These are phyloP conservation scores for Suillus hirtellus DNA, from an alignment of 768 basidiomycete species.

Conservation along the genomic window DNA sequence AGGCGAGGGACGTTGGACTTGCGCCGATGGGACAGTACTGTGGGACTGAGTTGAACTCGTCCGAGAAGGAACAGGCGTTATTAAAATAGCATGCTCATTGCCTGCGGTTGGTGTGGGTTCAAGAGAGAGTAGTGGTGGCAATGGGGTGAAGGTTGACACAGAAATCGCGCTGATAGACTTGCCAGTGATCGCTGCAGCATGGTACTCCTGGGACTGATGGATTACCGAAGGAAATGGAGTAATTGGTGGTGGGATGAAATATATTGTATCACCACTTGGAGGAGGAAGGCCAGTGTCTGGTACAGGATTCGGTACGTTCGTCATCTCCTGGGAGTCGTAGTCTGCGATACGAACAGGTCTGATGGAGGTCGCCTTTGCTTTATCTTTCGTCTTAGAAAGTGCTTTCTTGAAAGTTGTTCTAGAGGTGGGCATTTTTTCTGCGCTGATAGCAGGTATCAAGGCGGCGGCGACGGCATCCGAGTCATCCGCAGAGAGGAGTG, in stretches of 20 bases:
- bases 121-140: conserved; percentile 24
- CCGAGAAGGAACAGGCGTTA: conserved; percentile 16
- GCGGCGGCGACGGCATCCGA: conserved; percentile 20
- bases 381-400: not conserved
- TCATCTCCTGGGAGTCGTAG: conserved; percentile 30
- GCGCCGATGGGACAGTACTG: conserved; percentile 8
- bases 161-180: not conserved
- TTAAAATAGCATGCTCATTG: conserved; percentile 2
- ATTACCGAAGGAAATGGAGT: conserved; percentile 25
- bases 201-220: conserved; percentile 12
- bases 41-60: conserved; percentile 11
- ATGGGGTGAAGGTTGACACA: conserved; percentile 26
- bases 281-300: conserved; percentile 34
- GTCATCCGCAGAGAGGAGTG: conserved; percentile 18
- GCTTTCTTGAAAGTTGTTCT: conserved; percentile 1
- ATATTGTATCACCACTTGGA: conserved; percentile 20
- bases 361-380: conserved; percentile 2
- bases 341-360: conserved; percentile 12
- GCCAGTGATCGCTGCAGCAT: conserved; percentile 14
- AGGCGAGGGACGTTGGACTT: conserved; percentile 14
- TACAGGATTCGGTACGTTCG: conserved; percentile 30
- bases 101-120: not conserved
- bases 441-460: conserved; percentile 13
- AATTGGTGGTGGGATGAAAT: conserved; percentile 18
- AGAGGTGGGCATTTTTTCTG: not conserved